Evolutionary conservation across 257 asterid genomes (phyloP).

Genomic region (Nicotiana sylvestris): DNA sequence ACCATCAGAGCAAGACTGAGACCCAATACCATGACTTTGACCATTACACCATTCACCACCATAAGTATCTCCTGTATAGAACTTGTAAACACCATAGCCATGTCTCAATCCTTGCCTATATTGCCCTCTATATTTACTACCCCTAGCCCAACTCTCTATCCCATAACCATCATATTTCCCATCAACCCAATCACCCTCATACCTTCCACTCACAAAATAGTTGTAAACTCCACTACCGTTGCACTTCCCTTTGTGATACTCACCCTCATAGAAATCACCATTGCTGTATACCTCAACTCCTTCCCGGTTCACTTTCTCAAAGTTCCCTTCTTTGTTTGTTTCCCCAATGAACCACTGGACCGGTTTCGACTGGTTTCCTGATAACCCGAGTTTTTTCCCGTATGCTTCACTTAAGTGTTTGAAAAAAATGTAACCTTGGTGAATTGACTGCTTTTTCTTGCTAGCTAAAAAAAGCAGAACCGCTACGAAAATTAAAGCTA

Average conservation of each 20-base stretch:
- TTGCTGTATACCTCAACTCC: conserved; percentile 43
- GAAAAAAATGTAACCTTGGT: conserved; percentile 22
- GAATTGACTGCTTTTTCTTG: conserved; percentile 40
- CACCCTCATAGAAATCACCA: conserved; percentile 47
- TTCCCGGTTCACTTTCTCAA: conserved; percentile 24
- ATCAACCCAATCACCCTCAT: conserved; percentile 82
- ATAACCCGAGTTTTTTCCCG: conserved; percentile 34
- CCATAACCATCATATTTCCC: conserved; percentile 34
- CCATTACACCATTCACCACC: conserved; percentile 19
- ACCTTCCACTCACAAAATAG: conserved; percentile 31
- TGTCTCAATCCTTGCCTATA: conserved; percentile 7
- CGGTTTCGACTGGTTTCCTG: conserved; percentile 47
- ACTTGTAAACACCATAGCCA: conserved; percentile 24
- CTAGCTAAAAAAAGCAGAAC: conserved; percentile 44
- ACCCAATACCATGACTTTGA: conserved; percentile 18
- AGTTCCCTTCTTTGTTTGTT: conserved; percentile 21
- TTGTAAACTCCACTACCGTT: conserved; percentile 46
- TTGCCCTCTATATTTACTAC: conserved; percentile 39
- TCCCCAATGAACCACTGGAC: conserved; percentile 86
- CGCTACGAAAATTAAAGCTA: conserved; percentile 55
- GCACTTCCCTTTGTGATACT: conserved; percentile 39
- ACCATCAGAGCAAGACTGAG: conserved; percentile 19
- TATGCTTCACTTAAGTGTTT: conserved; percentile 37
- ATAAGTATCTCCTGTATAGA: conserved; percentile 22
- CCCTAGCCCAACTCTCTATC: conserved; percentile 85